Evolutionary conservation across 352 stramenopile species (phyloP), one percentile per base, ranked within the genome.

Genomic region (Phytophthora tentaculata): DNA sequence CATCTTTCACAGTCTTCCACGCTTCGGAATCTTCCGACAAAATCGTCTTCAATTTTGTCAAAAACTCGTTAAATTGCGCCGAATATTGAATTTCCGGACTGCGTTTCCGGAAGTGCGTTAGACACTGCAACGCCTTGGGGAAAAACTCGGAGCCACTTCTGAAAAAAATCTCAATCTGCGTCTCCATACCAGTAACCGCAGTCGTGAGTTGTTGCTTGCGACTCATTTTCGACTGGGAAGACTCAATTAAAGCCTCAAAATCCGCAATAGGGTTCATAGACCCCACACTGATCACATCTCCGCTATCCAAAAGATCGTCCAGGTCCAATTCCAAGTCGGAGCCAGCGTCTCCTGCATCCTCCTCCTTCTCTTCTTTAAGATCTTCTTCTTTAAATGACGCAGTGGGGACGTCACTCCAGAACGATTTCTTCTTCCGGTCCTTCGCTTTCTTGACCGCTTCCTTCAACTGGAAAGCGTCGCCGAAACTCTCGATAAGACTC

Each of bases 231-330:
- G 76, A 67, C 56, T 83, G 57, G 7, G 69, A 76, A 35, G 61
- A 67, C 29, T 89, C 82, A 2, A 94, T 50, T 10, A 95, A 76
- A 17, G 76, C 68, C 47, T 95, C 87, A 69, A 95, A 95, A 56
- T 95, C 87, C 1, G 85, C 82, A 35, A 95, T 85, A 14, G 87
- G 87, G 54, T 94, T 95, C 85, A 95, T 92, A 1, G 85, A 92
- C 0, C 87, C 87, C n/a, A 95, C 82, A 28, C 41, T 76, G 37
- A 82, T 89, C 16, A 94, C 83, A 24, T 84, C 76, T 37, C 78
- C 77, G 13, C 79, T 75, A 51, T 90, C 86, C 55, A 95, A 58
- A 8, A 95, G 66, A 32, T 92, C 86, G 53, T 95, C 86, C 63
- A 91, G 65, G 52, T 95, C 83, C 22, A 95, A 53, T 26, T 87